Evolutionary conservation across 2,329 filamentous ascomycete genomes (phyloP).

Genomic region (Exophiala xenobiotica): DNA sequence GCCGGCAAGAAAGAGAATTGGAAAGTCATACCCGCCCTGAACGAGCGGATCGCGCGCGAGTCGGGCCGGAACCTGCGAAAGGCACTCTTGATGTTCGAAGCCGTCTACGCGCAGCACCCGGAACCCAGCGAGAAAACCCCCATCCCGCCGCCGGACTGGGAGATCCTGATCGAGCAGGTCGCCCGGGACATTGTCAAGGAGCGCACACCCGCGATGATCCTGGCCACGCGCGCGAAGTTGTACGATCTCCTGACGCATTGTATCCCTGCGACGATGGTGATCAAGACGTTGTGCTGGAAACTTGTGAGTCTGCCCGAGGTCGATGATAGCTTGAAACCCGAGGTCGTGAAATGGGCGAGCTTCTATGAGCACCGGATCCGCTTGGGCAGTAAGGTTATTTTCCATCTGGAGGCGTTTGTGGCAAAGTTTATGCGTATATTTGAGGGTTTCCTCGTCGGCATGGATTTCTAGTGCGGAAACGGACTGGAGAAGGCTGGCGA

Average conservation of each 20-base stretch:
- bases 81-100: constrained; percentile 94
- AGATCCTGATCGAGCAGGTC: constrained; percentile 82
- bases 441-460: constrained; percentile 68
- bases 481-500: no score
- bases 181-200: constrained; percentile 93
- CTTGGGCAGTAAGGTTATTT: constrained; percentile 91
- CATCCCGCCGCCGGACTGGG: constrained; percentile 96
- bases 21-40: constrained; percentile 71
- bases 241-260: constrained; percentile 97
- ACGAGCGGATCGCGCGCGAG: constrained; percentile 82
- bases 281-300: constrained; percentile 94
- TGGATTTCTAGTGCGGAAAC: constrained; percentile 29
- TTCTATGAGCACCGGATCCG: constrained; percentile 97
- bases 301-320: constrained; percentile 69
- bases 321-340: constrained; percentile 84
- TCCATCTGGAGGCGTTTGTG: constrained; percentile 96
- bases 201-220: constrained; percentile 82
- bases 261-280: constrained; percentile 88
- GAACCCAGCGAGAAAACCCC: constrained; percentile 65
- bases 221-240: constrained; percentile 87
- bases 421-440: constrained; percentile 97
- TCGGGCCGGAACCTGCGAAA: constrained; percentile 87
- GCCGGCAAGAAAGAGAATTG: constrained; percentile 80
- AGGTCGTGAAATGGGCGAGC: constrained; percentile 92
- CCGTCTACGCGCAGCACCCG: constrained; percentile 89